Conservation (phyloP, 73 alveolate genomes). For the Urostyla sp. region DNA sequence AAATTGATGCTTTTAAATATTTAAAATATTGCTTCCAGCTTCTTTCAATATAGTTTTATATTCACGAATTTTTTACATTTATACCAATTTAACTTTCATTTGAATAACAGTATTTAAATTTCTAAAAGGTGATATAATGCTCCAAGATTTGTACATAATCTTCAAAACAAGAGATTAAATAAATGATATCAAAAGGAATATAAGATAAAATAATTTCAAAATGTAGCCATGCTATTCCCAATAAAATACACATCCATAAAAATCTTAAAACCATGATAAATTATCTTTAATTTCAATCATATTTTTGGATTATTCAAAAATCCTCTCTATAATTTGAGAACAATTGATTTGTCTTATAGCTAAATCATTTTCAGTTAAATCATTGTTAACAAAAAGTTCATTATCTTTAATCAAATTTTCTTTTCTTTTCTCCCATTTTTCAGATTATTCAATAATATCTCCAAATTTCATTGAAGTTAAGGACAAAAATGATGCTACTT, state of each 20-base stretch:
- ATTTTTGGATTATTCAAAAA: background rate
- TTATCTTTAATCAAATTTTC: background rate
- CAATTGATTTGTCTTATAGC: conserved; percentile 42
- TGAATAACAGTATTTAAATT: conserved; percentile 30
- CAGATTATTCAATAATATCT: conserved; percentile 20
- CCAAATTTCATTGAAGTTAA: conserved; percentile 36
- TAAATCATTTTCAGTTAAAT: conserved; percentile 43
- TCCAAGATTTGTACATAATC: too few species aligned
- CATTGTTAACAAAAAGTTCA: conserved; percentile 16
- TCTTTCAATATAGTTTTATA: conserved; percentile 8
- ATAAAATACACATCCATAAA: conserved; percentile 16
- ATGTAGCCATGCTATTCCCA: background rate
- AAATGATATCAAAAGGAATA: conserved; percentile 19
- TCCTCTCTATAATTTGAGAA: conserved; percentile 44
- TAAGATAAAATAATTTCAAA: background rate
- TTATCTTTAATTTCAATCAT: background rate
- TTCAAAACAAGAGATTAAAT: too few species aligned
- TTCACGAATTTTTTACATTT: background rate
- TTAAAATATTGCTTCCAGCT: background rate
- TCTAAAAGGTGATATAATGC: conserved; percentile 11
- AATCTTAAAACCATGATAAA: conserved; percentile 13
- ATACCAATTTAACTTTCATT: background rate
- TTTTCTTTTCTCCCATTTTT: conserved; percentile 27
- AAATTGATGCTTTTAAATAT: background rate
- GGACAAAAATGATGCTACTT: conserved; percentile 52